Conservation (phyloP, 2,329 filamentous ascomycete genomes). For the Emmonsia crescens region DNA sequence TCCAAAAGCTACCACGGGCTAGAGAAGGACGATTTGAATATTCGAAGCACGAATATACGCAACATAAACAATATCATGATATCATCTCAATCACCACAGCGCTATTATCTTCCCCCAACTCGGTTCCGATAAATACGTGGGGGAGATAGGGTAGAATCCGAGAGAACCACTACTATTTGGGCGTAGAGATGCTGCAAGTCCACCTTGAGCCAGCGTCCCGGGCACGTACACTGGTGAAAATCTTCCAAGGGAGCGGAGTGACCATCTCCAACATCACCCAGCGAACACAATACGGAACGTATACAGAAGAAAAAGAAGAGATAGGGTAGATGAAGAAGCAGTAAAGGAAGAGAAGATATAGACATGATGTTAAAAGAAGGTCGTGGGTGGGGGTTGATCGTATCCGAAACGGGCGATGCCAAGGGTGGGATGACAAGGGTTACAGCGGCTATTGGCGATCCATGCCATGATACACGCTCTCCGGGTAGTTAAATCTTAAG, state of each 20-base stretch:
- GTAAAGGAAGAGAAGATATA: neutral
- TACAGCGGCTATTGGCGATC: neutral
- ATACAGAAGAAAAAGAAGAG: conserved; percentile 5
- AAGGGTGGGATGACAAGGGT: neutral
- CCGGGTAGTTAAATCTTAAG: no score
- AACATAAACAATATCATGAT: neutral
- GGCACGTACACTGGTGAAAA: neutral
- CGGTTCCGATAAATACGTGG: neutral
- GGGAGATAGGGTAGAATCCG: neutral
- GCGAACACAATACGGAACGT: neutral
- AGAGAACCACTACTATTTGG: no score
- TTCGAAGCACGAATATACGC: neutral
- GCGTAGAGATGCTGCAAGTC: neutral
- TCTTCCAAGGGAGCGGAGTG: neutral
- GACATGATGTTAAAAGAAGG: conserved; percentile 10
- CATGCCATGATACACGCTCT: no score
- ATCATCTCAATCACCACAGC: neutral
- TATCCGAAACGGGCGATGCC: neutral
- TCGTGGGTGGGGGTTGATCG: neutral
- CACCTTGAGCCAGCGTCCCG: neutral
- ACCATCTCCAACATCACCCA: neutral
- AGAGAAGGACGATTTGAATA: neutral
- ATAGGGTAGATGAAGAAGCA: neutral
- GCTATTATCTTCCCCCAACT: neutral
- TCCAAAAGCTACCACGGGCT: neutral